Base-by-base conservation (phyloP, 371 early-diverging fungal species). In the Lichtheimia ramosa region DNA sequence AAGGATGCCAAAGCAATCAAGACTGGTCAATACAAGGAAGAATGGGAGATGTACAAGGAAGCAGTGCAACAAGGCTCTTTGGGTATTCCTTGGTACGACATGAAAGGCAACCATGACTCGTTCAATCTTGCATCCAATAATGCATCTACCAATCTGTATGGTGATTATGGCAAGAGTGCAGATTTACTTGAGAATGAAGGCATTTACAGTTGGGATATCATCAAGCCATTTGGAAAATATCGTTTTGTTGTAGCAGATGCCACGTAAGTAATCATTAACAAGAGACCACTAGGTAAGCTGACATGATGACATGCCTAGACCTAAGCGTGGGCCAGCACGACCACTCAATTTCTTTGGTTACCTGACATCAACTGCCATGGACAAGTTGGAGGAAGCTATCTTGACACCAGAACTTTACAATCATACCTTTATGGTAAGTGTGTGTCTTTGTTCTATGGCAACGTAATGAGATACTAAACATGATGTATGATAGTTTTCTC, bases 311-410 rank as follows among this genome's bases (percentile, higher is more conserved):
- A 27, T 27, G 58, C 16, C 5, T 58, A 85, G 88, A 49, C 93
- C 94, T 0, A 79, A 80, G 41, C 73, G 74, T 20, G 94, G 95
- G 5, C 85, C 91, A 20, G 78, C 88, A 14, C 75, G 94, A 28
- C 96, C 95, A 7, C 80, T 94, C 70, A 96, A 96, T 63, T 95
- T 96, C 65, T 96, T 96, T 68, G 94, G 95, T 4, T 84, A 87
- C 61, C 64, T 94, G 41, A 90, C 91, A 43, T 79, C 81, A 3
- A 62, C 68, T 16, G 89, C 86, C 21, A 89, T 96, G 91, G 83
- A 92, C 69, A 67, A 70, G 18, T 67, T 96, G 1, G 55, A 63
- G 61, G 75, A 39, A 27, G 88, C 60, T 54, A 65, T 55, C 18
- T 62, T 39, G 43, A 58, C 61, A 54, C 10, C 64, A 16, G 25